Evolutionary conservation across 441 rosid species (phyloP).

Genomic region (Euphorbia celastroides): DNA sequence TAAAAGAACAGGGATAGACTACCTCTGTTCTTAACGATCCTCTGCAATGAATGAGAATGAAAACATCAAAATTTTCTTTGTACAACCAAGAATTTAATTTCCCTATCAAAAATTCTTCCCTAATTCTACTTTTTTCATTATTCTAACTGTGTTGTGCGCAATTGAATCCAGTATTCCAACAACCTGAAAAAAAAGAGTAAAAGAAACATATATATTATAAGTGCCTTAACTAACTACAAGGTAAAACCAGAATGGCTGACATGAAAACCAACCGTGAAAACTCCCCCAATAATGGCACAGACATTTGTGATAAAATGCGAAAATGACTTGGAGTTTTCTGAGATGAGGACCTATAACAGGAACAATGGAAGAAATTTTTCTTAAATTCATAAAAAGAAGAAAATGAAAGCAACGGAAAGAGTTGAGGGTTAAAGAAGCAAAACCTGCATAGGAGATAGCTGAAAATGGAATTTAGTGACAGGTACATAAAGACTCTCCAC

Average conservation of each 20-base stretch:
- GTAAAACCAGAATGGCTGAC: slow-evolving; percentile 1
- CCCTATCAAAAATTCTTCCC: slow-evolving; percentile 78
- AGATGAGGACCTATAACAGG: slow-evolving; percentile 54
- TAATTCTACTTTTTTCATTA: slow-evolving; percentile 82
- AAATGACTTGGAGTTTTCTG: slow-evolving; percentile 78
- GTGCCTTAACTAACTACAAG: background rate
- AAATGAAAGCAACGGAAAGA: background rate
- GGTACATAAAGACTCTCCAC: slow-evolving; percentile 69
- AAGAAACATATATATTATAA: too few relatives aligned
- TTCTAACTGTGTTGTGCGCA: slow-evolving; percentile 70
- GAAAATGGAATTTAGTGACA: slow-evolving; percentile 78
- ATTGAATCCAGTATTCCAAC: slow-evolving; percentile 93
- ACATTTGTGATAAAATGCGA: slow-evolving; percentile 93
- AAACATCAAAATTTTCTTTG: slow-evolving; percentile 25
- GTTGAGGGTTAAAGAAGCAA: slow-evolving; percentile 4
- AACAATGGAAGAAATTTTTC: background rate
- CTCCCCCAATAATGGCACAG: slow-evolving; percentile 94
- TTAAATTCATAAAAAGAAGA: slow-evolving; percentile 3
- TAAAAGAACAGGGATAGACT: background rate
- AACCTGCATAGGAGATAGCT: slow-evolving; percentile 99
- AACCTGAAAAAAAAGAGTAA: too few relatives aligned
- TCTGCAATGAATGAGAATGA: slow-evolving; percentile 10
- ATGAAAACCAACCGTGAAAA: slow-evolving; percentile 77
- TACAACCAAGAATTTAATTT: slow-evolving; percentile 25
- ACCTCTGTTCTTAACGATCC: slow-evolving; percentile 17